These are phyloP conservation scores for Brasilioporus rufonigricans DNA, from an alignment of 768 basidiomycete genomes.

Conservation along the genomic window DNA sequence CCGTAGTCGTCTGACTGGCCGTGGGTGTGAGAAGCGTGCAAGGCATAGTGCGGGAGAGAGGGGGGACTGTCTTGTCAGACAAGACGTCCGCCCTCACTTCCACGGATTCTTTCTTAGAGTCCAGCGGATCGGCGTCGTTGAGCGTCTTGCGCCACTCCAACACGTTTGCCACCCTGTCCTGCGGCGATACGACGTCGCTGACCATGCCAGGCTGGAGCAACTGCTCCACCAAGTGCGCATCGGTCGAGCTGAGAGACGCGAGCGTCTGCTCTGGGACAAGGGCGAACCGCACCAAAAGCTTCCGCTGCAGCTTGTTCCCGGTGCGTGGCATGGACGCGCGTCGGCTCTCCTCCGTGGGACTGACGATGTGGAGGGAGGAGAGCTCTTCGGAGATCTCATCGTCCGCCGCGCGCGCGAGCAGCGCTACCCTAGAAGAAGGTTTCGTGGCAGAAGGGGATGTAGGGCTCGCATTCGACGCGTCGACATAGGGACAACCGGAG, in stretches of 20 bases:
- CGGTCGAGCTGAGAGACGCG: conserved; percentile 48
- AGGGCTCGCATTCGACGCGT: conserved; percentile 23
- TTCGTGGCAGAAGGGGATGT: conserved; percentile 14
- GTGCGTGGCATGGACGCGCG: conserved; percentile 6
- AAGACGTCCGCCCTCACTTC: conserved; percentile 1
- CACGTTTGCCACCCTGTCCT: conserved; percentile 31
- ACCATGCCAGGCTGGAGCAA: conserved; percentile 46
- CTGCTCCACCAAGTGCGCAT: conserved; percentile 45
- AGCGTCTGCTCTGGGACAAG: conserved; percentile 40
- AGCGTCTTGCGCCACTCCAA: conserved; percentile 33
- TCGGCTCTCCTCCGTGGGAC: conserved; percentile 17
- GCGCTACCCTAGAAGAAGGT: background rate
- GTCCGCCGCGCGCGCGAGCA: conserved; percentile 6
- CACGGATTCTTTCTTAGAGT: conserved; percentile 35
- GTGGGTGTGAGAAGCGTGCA: conserved; percentile 53
- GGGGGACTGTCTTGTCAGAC: background rate
- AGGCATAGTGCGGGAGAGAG: conserved; percentile 48
- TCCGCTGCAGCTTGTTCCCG: conserved; percentile 15
- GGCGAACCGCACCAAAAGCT: conserved; percentile 32
- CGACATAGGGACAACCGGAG: conserved; percentile 53
- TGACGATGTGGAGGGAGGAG: conserved; percentile 44
- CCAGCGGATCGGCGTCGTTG: conserved; percentile 28
- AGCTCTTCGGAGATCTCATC: conserved; percentile 41
- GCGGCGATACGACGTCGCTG: conserved; percentile 16
- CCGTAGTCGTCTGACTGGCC: conserved; percentile 30